Evolutionary conservation across 2,329 filamentous ascomycete species (phyloP).

Genomic region (Colletotrichum coccodes): DNA sequence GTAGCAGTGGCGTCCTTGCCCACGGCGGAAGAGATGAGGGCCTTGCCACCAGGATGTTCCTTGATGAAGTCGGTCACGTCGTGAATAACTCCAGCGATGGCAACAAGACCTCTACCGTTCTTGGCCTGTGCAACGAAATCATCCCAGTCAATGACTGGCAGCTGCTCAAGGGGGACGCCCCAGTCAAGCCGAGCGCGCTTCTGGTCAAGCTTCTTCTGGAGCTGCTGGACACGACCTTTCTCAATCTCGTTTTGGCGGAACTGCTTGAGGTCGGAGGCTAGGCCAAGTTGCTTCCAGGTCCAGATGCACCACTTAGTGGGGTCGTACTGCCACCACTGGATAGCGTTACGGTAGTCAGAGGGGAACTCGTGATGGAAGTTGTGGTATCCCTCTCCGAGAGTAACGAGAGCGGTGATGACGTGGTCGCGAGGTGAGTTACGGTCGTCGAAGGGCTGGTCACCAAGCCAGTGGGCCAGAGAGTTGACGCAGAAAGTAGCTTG

Average conservation of each 20-base stretch:
- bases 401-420: conserved; percentile 85
- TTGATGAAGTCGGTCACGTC: conserved; percentile 87
- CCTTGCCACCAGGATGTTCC: conserved; percentile 90
- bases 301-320: conserved; percentile 92
- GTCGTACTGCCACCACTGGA: conserved; percentile 92
- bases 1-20: conserved; percentile 91
- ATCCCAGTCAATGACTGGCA: conserved; percentile 88
- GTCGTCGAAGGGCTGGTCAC: conserved; percentile 92
- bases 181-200: conserved; percentile 85
- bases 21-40: conserved; percentile 83
- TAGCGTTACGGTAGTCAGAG: conserved; percentile 91
- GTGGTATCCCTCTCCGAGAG: conserved; percentile 90
- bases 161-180: conserved; percentile 85
- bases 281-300: conserved; percentile 83
- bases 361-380: conserved; percentile 98
- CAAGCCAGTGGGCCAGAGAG: conserved; percentile 89
- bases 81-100: conserved; percentile 86
- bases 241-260: conserved; percentile 94
- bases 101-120: conserved; percentile 80
- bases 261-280: conserved; percentile 89
- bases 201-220: conserved; percentile 93
- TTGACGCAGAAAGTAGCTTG: conserved; percentile 95
- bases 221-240: conserved; percentile 88
- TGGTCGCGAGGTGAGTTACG: conserved; percentile 91
- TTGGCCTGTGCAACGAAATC: conserved; percentile 83